These are phyloP conservation scores for Albifimbria verrucaria DNA, from an alignment of 2,329 filamentous ascomycete genomes.

Conservation along the genomic window DNA sequence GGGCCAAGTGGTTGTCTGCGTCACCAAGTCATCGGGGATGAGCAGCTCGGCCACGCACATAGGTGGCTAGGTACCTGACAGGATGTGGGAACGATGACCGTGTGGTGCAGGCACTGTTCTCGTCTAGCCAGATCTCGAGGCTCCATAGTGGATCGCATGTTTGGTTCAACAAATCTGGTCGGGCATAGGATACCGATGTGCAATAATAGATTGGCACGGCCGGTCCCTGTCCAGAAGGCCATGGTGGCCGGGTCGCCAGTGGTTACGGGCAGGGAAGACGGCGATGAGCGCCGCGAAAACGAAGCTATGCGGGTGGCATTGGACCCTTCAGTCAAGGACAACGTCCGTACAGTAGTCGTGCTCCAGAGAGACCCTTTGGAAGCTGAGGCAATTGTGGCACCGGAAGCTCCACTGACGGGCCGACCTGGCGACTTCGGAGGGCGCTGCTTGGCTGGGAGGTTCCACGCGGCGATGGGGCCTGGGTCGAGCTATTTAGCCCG, in stretches of 20 bases:
- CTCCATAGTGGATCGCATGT: neutral
- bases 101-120: neutral
- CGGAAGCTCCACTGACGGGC: conserved; percentile 1
- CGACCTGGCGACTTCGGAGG: neutral
- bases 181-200: neutral
- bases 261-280: too few species aligned
- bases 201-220: neutral
- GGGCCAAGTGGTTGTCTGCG: too few species aligned
- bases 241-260: too few species aligned
- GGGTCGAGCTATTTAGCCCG: neutral
- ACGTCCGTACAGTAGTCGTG: too few species aligned
- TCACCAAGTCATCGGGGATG: neutral
- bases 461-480: neutral
- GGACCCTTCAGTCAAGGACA: neutral
- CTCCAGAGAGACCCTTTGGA: too few species aligned
- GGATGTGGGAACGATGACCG: neutral
- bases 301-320: too few species aligned
- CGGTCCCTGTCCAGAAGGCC: too few species aligned
- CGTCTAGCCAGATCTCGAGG: neutral
- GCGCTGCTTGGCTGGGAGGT: neutral
- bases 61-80: neutral
- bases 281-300: too few species aligned
- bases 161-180: neutral
- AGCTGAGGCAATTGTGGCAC: conserved; percentile 1
- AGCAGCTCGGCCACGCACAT: neutral